A percentile compares a stretch with the other conserved stretches of the same genome.
Conservation (phyloP, 2,329 filamentous ascomycete species). For the Verticillium nubilum region DNA sequence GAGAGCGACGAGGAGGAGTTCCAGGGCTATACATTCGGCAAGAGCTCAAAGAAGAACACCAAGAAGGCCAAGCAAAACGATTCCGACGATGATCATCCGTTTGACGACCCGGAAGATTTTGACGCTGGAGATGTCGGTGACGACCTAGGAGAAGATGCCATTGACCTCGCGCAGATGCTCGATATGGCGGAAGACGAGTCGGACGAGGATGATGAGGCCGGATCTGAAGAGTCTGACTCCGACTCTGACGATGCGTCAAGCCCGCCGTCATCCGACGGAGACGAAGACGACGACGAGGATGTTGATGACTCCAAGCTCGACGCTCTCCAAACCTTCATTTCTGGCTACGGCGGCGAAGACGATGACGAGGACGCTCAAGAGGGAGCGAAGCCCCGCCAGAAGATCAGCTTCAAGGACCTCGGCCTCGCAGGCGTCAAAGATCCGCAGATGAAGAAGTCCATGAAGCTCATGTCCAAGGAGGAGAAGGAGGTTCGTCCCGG, state of each 20-base stretch:
- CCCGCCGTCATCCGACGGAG: slow-evolving; percentile 39
- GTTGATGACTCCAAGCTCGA: slow-evolving; percentile 52
- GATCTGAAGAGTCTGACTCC: slow-evolving; percentile 35
- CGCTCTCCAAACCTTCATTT: slow-evolving; percentile 64
- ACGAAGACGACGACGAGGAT: slow-evolving; percentile 42
- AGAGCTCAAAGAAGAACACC: slow-evolving; percentile 29
- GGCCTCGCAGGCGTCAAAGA: slow-evolving; percentile 67
- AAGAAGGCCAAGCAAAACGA: slow-evolving; percentile 17
- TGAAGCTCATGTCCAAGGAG: slow-evolving; percentile 68
- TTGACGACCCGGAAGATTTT: slow-evolving; percentile 53
- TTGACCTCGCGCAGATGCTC: slow-evolving; percentile 51
- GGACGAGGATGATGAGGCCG: slow-evolving; percentile 42
- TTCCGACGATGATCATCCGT: slow-evolving; percentile 36
- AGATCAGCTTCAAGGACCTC: slow-evolving; percentile 72
- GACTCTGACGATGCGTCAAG: slow-evolving; percentile 41
- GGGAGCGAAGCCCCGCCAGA: slow-evolving; percentile 30
- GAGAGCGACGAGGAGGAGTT: slow-evolving; percentile 84
- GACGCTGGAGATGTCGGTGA: slow-evolving; percentile 49
- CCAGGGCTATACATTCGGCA: slow-evolving; percentile 60
- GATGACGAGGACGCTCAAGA: slow-evolving; percentile 38
- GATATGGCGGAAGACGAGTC: slow-evolving; percentile 48
- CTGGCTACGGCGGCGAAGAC: slow-evolving; percentile 60
- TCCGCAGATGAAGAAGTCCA: slow-evolving; percentile 68
- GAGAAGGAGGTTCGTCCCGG: slow-evolving; percentile 42
- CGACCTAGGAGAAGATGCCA: slow-evolving; percentile 53